Conservation (phyloP, 768 basidiomycete genomes). For the Pisolithus orientalis region DNA sequence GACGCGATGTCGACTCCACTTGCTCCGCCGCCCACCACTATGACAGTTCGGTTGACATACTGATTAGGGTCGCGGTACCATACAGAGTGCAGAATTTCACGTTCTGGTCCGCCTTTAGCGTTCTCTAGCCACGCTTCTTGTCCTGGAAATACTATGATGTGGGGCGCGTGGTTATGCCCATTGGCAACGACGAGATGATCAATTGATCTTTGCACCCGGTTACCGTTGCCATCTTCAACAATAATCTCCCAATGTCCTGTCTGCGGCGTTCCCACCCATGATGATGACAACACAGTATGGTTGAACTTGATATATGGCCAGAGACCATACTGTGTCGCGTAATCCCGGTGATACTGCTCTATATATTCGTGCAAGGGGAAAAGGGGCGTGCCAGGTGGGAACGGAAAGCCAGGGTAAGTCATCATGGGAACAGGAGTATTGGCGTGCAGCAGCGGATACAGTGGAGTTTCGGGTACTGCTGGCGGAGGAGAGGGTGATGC, state of each 20-base stretch:
- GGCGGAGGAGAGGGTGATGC: conserved; percentile 34
- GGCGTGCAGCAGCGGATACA: conserved; percentile 48
- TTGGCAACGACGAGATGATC: conserved; percentile 52
- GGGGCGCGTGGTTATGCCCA: conserved; percentile 53
- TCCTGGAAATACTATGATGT: conserved; percentile 39
- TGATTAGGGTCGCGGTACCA: conserved; percentile 44
- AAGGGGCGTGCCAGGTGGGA: conserved; percentile 43
- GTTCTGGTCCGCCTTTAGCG: conserved; percentile 12
- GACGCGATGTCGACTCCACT: conserved; percentile 43
- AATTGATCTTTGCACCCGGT: conserved; percentile 24
- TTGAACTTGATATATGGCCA: conserved; percentile 35
- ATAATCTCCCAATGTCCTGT: conserved; percentile 42
- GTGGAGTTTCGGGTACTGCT: conserved; percentile 44
- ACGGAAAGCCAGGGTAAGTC: conserved; percentile 53
- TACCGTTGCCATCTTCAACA: conserved; percentile 19
- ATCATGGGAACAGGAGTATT: conserved; percentile 54
- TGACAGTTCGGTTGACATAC: conserved; percentile 37
- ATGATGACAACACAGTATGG: conserved; percentile 35
- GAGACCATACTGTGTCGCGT: conserved; percentile 36
- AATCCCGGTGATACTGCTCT: conserved; percentile 40
- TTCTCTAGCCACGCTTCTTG: conserved; percentile 43
- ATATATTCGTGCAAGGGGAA: conserved; percentile 44
- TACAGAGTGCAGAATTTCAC: conserved; percentile 45
- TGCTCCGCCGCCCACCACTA: conserved; percentile 44
- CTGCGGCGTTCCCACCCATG: conserved; percentile 36